Evolutionary conservation across 371 early-diverging fungal genomes (phyloP), one percentile per base, ranked within the genome.

Genomic region (Mortierella sp.): DNA sequence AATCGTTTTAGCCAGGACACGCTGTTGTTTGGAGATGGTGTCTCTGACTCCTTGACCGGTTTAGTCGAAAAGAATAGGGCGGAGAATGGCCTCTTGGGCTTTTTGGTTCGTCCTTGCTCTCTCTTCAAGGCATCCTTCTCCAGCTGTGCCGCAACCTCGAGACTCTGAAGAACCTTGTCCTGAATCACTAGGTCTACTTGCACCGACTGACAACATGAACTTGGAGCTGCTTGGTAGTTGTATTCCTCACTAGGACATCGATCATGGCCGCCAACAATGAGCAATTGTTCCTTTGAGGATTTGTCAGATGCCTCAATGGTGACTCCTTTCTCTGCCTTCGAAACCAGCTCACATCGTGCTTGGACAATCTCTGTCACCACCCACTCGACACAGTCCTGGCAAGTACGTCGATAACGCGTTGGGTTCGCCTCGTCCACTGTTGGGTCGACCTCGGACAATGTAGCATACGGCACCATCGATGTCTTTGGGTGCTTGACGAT

Each of bases 401-500:
- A 63, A 0, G 74, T 67, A 5, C 63, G 68, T 22, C 41, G 53
- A 37, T 54, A 48, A 2, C 62, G 50, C 5, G 43, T 29, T 0
- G 67, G 67, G 28, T 61, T 66, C 29, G 37, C 57, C 16, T 53
- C 58, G 21, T 19, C 34, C 24, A 50, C 50, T 14, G 28, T 40
- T 17, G 59, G 34, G 4, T 56, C 44, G 0, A 48, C 19, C 3
- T 22, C 40, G 0, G 58, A 52, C 0, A 64, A 74, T 5, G 51
- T 40, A 10, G 67, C 63, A 57, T 43, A 67, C 2, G 74, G 74
- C 24, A 74, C 37, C 3, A 52, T 40, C 43, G 58, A 63, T 2
- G 67, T 67, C 53, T 63, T 68, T 0, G 74, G 74, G 29, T 74
- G 74, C 49, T 67, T 67, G 39, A 74, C 74, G 50, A 67, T 56